phyloP scores from a whole-genome alignment of 805 yeast genomes.

The Monosporozyma siamensis region DNA sequence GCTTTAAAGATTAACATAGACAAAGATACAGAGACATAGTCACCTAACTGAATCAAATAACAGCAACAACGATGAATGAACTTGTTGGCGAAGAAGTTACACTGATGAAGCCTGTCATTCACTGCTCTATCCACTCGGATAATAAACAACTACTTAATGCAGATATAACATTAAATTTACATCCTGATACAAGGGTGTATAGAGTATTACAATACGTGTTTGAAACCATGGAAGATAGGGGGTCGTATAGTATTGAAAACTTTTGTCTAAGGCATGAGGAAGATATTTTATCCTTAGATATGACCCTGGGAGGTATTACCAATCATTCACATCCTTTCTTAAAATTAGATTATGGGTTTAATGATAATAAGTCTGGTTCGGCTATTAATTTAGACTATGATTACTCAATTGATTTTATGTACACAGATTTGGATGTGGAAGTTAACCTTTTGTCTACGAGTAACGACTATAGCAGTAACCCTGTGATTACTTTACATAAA shows the following conservation, averaged over 20 bases:
- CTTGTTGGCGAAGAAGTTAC: background rate
- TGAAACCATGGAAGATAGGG: constrained; percentile 2
- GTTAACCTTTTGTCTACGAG: constrained; percentile 13
- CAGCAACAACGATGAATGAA: background rate
- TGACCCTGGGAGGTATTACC: too few species aligned
- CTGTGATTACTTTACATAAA: background rate
- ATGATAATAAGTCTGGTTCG: too few species aligned
- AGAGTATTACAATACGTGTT: constrained; percentile 26
- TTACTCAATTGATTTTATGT: constrained; percentile 10
- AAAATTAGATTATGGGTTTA: too few species aligned
- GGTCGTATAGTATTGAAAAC: background rate
- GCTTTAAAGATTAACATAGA: too few species aligned
- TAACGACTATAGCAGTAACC: constrained; percentile 8
- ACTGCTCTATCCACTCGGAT: constrained; percentile 17
- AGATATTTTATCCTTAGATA: too few species aligned
- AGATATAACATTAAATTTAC: constrained; percentile 18
- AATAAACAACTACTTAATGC: constrained; percentile 10
- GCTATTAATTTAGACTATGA: constrained; percentile 12
- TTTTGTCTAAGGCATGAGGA: background rate
- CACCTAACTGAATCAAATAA: background rate
- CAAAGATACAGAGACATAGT: too few species aligned
- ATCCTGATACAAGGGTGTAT: constrained; percentile 16
- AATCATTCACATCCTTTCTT: too few species aligned
- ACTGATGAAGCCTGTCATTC: constrained; percentile 10
- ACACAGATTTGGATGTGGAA: constrained; percentile 13